phyloP scores from a whole-genome alignment of 164 flowering plant genomes.

The Piper betle region DNA sequence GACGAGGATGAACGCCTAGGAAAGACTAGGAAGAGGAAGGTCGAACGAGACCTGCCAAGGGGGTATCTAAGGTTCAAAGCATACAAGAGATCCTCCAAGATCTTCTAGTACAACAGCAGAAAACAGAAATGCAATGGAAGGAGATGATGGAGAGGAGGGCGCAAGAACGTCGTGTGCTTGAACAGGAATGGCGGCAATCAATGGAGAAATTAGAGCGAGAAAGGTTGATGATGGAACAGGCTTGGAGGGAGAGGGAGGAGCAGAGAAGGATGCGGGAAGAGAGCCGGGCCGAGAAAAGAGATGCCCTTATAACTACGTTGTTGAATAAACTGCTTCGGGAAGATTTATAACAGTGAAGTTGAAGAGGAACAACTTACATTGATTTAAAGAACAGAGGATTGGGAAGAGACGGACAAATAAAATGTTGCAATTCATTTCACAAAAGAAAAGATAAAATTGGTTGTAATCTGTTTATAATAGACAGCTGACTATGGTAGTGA shows the following conservation, averaged over 20 bases:
- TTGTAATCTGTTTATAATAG: too few species aligned
- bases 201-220: slow-evolving; percentile 73
- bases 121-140: slow-evolving; percentile 60
- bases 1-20: slow-evolving; percentile 22
- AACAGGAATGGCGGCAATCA: slow-evolving; percentile 52
- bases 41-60: slow-evolving; percentile 11
- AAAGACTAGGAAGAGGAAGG: slow-evolving; percentile 18
- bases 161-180: slow-evolving; percentile 31
- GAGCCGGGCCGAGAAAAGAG: slow-evolving; percentile 51
- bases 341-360: slow-evolving; percentile 1
- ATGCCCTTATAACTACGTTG: slow-evolving; percentile 47
- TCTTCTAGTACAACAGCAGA: slow-evolving; percentile 45
- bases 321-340: slow-evolving; percentile 46
- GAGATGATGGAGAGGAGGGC: slow-evolving; percentile 47
- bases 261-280: slow-evolving; percentile 58
- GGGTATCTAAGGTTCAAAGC: slow-evolving; percentile 5
- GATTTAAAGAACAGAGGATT: background rate
- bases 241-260: slow-evolving; percentile 68
- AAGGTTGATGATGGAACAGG: slow-evolving; percentile 42
- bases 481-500: too few species aligned
- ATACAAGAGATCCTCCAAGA: slow-evolving; percentile 39
- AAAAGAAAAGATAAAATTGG: too few species aligned
- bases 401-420: too few species aligned
- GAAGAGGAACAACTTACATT: background rate
- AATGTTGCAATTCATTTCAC: too few species aligned